Conservation (phyloP, 148 eudicot species). For the Chenopodium berlandieri region DNA sequence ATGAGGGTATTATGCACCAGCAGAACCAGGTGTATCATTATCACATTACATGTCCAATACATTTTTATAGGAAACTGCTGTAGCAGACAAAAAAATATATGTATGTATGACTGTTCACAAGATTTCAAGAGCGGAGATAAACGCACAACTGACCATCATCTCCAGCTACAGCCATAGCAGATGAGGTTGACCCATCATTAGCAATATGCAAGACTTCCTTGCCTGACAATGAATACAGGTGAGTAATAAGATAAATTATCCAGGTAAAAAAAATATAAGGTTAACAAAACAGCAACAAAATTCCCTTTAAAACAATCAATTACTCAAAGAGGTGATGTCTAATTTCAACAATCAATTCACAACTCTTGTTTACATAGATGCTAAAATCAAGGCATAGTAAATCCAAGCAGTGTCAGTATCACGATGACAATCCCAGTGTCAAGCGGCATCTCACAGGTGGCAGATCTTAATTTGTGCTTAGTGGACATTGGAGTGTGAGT, state of each 20-base stretch:
- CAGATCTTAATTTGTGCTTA: neutral
- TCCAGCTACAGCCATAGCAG: conserved; percentile 63
- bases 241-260: conserved; percentile 5
- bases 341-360: neutral
- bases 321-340: neutral
- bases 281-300: neutral
- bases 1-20: neutral
- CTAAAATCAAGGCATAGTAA: neutral
- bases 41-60: neutral
- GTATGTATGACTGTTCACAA: neutral
- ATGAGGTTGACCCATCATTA: conserved; percentile 46
- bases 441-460: neutral
- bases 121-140: conserved; percentile 36
- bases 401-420: neutral
- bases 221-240: conserved; percentile 38
- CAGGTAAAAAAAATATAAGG: neutral
- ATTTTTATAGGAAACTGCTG: neutral
- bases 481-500: neutral
- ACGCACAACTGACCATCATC: conserved; percentile 53
- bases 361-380: neutral
- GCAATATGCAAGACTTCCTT: conserved; percentile 57
- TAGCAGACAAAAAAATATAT: conserved; percentile 1
- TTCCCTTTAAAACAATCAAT: neutral
- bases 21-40: neutral
- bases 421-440: neutral